Conservation (phyloP, 164 flowering plant species). For the Vitis riparia region DNA sequence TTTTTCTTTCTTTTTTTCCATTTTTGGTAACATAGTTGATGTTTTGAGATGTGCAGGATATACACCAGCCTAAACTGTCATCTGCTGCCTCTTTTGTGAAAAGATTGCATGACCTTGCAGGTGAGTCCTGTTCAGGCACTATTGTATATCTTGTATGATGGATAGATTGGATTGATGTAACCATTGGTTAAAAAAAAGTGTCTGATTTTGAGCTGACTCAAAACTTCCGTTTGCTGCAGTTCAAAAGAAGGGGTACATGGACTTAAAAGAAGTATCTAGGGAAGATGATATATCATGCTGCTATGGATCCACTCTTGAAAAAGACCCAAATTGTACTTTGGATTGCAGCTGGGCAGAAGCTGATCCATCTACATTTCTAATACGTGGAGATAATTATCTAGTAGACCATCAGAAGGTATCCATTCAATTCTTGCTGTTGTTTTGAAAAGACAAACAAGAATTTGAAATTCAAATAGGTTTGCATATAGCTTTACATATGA, state of each 20-base stretch:
- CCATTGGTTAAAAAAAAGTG: background rate
- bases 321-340: constrained; percentile 37
- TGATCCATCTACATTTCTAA: constrained; percentile 55
- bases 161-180: background rate
- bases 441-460: background rate
- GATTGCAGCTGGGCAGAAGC: constrained; percentile 57
- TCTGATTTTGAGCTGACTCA: background rate
- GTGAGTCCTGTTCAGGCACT: constrained; percentile 18
- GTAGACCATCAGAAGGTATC: constrained; percentile 43
- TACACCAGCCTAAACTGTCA: constrained; percentile 21
- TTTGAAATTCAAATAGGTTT: background rate
- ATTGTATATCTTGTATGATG: background rate
- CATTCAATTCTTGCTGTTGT: background rate
- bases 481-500: background rate
- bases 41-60: constrained; percentile 16
- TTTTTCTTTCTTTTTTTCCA: background rate
- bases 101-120: constrained; percentile 43
- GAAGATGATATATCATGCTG: constrained; percentile 25
- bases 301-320: constrained; percentile 55
- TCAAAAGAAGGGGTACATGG: constrained; percentile 41
- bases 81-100: constrained; percentile 39
- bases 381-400: constrained; percentile 56
- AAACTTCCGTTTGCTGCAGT: constrained; percentile 24
- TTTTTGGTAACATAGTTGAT: background rate
- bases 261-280: constrained; percentile 26